phyloP scores from a whole-genome alignment of 768 basidiomycete species.

The Cantharellus anzutake region DNA sequence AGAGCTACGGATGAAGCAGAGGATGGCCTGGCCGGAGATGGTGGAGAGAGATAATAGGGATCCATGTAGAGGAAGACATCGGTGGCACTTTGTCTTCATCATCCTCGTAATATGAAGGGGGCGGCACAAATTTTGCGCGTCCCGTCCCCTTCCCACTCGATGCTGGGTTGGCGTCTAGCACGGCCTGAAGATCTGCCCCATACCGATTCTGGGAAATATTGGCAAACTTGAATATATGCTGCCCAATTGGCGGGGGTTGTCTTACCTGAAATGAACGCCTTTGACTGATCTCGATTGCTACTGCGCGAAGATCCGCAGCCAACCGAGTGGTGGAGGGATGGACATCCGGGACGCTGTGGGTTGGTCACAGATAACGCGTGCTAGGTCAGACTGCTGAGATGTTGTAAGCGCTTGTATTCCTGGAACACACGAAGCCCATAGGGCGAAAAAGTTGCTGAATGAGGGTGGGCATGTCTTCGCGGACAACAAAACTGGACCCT shows the following conservation, averaged over 20 bases:
- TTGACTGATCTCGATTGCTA: conserved; percentile 77
- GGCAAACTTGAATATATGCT: neutral
- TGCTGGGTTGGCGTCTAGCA: conserved; percentile 41
- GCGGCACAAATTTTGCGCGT: conserved; percentile 44
- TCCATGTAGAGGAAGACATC: conserved; percentile 11
- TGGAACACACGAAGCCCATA: conserved; percentile 53
- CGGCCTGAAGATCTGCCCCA: conserved; percentile 55
- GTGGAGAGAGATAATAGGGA: conserved; percentile 15
- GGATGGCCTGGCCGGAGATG: neutral
- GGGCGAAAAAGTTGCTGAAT: conserved; percentile 47
- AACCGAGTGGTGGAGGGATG: conserved; percentile 33
- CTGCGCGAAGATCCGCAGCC: conserved; percentile 63
- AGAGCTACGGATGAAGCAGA: neutral
- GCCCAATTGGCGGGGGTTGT: neutral
- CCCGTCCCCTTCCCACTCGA: conserved; percentile 3
- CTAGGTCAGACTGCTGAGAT: conserved; percentile 63
- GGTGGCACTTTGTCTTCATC: conserved; percentile 12
- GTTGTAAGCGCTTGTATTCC: conserved; percentile 41
- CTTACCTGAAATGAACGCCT: conserved; percentile 50
- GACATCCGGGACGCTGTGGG: conserved; percentile 23
- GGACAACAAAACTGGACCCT: conserved; percentile 37
- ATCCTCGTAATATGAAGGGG: conserved; percentile 36
- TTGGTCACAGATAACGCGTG: conserved; percentile 56
- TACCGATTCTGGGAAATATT: conserved; percentile 30
- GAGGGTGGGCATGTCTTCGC: conserved; percentile 46